Base-by-base conservation (phyloP, 306 rosid species). In the Adenanthera pavonina region DNA sequence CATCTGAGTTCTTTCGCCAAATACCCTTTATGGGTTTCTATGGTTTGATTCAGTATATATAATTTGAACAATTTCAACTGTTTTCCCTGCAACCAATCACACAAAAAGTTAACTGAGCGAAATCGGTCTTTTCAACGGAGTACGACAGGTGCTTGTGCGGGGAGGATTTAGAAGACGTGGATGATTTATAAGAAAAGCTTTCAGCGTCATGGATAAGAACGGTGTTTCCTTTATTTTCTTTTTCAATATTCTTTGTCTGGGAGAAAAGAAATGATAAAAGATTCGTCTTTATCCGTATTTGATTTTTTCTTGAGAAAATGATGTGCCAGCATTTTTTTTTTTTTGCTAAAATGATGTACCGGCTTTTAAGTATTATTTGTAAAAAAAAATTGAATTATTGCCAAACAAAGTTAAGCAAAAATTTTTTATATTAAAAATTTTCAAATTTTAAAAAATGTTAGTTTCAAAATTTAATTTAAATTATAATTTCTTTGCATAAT, bases 201-300 rank as follows among this genome's bases (percentile, higher is more conserved):
- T 10, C 36, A 14, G 41, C 36, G 66, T 3, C 64, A 33, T 30
- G 86, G 88, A 85, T 85, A 85, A 85, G 88, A 68, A 60, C 48
- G 49, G 35, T 35, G 15, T 1, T 1, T 4, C 15, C 1, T n/a
- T 59, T 43, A 43, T 34, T 53, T 43, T 53, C 43, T 40, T 8
- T 43, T n/a, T 43, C 16, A 25, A 13, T 15, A 13, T 47, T 34
- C 51, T 54, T 56, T 8, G 14, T 41, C 30, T 25, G 30, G 30
- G 51, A 12, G 46, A 7, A 78, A 60, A 44, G 35, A 78, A 47
- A 49, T 48, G 75, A 79, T 74, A 69, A 77, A 33, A 25, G 86
- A 82, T 85, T 85, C 84, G 81, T 65, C 51, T 82, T 74, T 85
- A 78, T 85, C 88, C 76, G 38, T 43, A 59, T 65, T 36, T 76